Conservation (phyloP, 805 yeast genomes). For the Saturnispora zaruensis region DNA sequence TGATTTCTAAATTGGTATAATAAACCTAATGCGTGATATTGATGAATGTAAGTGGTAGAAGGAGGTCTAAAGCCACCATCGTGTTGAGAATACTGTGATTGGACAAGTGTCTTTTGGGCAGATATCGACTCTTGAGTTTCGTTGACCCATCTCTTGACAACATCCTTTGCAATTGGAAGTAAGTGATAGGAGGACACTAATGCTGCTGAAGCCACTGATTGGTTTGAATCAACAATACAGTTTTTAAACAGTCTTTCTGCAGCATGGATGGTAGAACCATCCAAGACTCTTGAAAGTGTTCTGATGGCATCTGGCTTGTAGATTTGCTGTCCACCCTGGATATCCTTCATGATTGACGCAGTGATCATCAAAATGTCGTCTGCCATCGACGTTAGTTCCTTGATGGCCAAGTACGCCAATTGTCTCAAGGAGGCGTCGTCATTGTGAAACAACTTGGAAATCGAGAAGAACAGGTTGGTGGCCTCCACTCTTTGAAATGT, state of each 20-base stretch:
- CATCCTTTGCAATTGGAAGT: slow-evolving; percentile 81
- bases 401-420: slow-evolving; percentile 86
- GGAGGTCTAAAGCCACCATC: slow-evolving; percentile 50
- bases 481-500: slow-evolving; percentile 82
- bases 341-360: slow-evolving; percentile 95
- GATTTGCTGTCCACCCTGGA: slow-evolving; percentile 77
- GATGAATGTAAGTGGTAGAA: slow-evolving; percentile 71
- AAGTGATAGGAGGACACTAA: slow-evolving; percentile 84
- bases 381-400: slow-evolving; percentile 76
- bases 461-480: slow-evolving; percentile 85
- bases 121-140: slow-evolving; percentile 89
- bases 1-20: slow-evolving; percentile 80
- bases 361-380: slow-evolving; percentile 96
- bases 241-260: slow-evolving; percentile 89
- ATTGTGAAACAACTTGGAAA: slow-evolving; percentile 91
- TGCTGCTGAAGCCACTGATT: slow-evolving; percentile 88
- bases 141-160: slow-evolving; percentile 87
- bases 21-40: slow-evolving; percentile 92
- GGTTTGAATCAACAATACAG: slow-evolving; percentile 85
- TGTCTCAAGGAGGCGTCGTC: slow-evolving; percentile 83
- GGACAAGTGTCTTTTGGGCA: slow-evolving; percentile 47
- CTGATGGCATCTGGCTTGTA: slow-evolving; percentile 94
- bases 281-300: slow-evolving; percentile 82
- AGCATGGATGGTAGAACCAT: slow-evolving; percentile 82
- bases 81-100: slow-evolving; percentile 42